phyloP scores from a whole-genome alignment of 2,329 filamentous ascomycete genomes.

The Epichloe gansuensis region DNA sequence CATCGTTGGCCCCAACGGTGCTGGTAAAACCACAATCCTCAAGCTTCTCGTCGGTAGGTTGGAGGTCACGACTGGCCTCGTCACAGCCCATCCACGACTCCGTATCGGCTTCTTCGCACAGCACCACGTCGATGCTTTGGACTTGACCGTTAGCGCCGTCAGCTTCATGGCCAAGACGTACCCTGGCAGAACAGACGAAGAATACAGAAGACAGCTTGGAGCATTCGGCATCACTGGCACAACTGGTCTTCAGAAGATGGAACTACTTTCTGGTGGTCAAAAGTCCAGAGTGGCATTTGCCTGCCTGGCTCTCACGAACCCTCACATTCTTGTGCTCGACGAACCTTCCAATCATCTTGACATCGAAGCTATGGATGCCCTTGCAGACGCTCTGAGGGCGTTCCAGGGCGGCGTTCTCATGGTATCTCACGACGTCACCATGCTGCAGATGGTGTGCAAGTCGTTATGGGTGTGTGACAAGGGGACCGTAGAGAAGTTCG shows the following conservation, averaged over 20 bases:
- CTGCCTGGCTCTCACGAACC: constrained; percentile 85
- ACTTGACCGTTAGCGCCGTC: constrained; percentile 78
- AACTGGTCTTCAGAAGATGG: constrained; percentile 95
- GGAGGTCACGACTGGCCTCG: constrained; percentile 61
- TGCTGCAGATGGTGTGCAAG: constrained; percentile 91
- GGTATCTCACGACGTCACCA: constrained; percentile 98
- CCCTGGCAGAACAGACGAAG: constrained; percentile 84
- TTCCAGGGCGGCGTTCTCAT: constrained; percentile 95
- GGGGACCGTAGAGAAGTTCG: constrained; percentile 90
- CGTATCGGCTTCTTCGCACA: constrained; percentile 95
- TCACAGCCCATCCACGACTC: constrained; percentile 77
- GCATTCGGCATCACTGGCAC: constrained; percentile 86
- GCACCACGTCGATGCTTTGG: constrained; percentile 93
- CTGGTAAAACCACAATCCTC: constrained; percentile 95
- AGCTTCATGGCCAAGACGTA: constrained; percentile 93
- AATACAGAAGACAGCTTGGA: constrained; percentile 89
- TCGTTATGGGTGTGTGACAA: constrained; percentile 94
- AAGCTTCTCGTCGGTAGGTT: constrained; percentile 92
- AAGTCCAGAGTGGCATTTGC: constrained; percentile 98
- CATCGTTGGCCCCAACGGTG: constrained; percentile 98
- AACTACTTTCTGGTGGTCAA: constrained; percentile 83
- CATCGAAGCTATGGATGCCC: constrained; percentile 97
- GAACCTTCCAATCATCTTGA: constrained; percentile 97
- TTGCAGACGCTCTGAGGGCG: constrained; percentile 67
- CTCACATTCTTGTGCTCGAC: constrained; percentile 94